Evolutionary conservation across 2,329 filamentous ascomycete species (phyloP).

Genomic region (Mycogone perniciosa): DNA sequence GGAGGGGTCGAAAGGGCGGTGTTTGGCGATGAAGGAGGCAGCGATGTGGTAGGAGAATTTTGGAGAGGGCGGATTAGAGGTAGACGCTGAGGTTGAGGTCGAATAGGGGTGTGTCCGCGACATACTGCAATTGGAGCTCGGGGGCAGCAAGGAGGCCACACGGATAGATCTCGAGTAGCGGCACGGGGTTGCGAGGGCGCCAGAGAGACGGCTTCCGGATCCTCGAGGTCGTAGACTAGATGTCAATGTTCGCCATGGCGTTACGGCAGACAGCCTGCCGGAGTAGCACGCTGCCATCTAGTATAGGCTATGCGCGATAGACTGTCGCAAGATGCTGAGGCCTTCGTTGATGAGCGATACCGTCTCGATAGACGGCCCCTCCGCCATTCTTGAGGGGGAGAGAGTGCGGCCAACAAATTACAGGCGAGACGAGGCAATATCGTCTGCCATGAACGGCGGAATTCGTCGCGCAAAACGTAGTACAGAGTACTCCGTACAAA

Average conservation of each 20-base stretch:
- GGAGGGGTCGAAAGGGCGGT: constrained; percentile 59
- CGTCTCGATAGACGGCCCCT: too few species aligned
- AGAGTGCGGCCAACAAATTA: too few species aligned
- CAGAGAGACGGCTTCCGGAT: neutral
- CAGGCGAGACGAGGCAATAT: too few species aligned
- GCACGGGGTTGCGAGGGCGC: neutral
- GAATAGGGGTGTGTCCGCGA: constrained; percentile 12
- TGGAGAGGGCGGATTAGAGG: constrained; percentile 12
- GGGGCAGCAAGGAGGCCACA: constrained; percentile 13
- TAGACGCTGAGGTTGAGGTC: constrained; percentile 19
- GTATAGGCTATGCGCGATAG: neutral
- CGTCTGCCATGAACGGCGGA: too few species aligned
- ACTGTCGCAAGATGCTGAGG: constrained; percentile 5
- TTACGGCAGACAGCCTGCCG: constrained; percentile 16
- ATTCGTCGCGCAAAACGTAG: too few species aligned
- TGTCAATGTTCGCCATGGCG: constrained; percentile 14
- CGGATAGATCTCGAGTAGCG: neutral
- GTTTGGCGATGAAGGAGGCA: constrained; percentile 70
- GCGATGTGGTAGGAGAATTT: constrained; percentile 63
- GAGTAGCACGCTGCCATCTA: constrained; percentile 16
- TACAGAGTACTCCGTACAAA: too few species aligned
- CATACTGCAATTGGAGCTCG: neutral
- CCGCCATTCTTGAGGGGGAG: too few species aligned
- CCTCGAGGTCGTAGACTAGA: constrained; percentile 5
- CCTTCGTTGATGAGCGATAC: neutral